A percentile compares a stretch with the other conserved stretches of the same genome.
These are phyloP conservation scores for Nakazawaea pomicola DNA, from an alignment of 805 yeast species.

Conservation along the genomic window DNA sequence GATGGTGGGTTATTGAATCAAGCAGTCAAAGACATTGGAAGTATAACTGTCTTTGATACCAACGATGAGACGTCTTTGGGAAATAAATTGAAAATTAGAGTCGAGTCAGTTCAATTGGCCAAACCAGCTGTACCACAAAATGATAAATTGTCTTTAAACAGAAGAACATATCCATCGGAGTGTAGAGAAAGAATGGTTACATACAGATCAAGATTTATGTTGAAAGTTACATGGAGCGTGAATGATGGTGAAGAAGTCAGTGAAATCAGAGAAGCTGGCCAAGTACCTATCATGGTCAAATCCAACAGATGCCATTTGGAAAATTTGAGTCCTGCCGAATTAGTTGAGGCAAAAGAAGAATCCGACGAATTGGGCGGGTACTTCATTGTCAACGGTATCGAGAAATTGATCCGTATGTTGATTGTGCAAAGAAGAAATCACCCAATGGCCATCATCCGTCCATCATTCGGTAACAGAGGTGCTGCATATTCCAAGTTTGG, in stretches of 20 bases:
- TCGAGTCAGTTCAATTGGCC: conserved; percentile 84
- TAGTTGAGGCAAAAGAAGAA: conserved; percentile 80
- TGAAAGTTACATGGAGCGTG: conserved; percentile 80
- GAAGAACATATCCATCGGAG: conserved; percentile 79
- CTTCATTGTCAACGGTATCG: conserved; percentile 94
- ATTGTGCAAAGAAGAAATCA: conserved; percentile 97
- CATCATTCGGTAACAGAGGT: conserved; percentile 92
- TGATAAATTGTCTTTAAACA: conserved; percentile 71
- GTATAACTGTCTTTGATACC: conserved; percentile 80
- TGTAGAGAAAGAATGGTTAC: conserved; percentile 86
- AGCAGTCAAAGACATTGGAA: conserved; percentile 86
- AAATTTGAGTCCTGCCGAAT: conserved; percentile 73
- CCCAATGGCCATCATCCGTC: conserved; percentile 96
- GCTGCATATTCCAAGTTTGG: conserved; percentile 84
- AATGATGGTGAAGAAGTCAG: conserved; percentile 80
- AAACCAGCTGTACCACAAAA: conserved; percentile 71
- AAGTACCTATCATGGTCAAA: conserved; percentile 84
- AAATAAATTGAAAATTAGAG: conserved; percentile 77
- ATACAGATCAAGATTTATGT: conserved; percentile 71
- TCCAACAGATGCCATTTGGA: conserved; percentile 90
- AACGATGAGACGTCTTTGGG: conserved; percentile 65
- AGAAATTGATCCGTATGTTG: conserved; percentile 92
- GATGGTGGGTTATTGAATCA: conserved; percentile 80
- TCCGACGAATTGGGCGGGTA: conserved; percentile 96
- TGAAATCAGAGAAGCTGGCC: conserved; percentile 88